A percentile compares a stretch with the other conserved stretches of the same genome.
Conservation (phyloP, 148 eudicot genomes). For the Fagopyrum esculentum region DNA sequence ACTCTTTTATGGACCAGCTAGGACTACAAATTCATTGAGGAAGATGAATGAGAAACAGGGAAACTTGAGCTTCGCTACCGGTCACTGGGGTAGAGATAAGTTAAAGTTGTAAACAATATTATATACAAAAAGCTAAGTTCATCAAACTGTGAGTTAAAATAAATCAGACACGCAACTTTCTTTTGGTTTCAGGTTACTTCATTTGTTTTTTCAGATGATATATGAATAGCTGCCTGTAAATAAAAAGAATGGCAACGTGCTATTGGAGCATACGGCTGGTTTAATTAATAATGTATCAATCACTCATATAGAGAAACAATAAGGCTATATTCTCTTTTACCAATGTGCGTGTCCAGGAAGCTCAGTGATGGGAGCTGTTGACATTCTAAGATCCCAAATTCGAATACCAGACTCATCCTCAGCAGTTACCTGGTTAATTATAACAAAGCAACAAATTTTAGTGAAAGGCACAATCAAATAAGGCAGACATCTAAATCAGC, state of each 20-base stretch:
- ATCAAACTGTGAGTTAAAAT: neutral
- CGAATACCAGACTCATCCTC: conserved; percentile 97
- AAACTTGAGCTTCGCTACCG: neutral
- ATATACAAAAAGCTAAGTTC: neutral
- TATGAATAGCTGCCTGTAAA: neutral
- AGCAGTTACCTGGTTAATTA: conserved; percentile 68
- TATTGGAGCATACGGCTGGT: neutral
- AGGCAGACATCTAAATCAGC: neutral
- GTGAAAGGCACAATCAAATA: neutral
- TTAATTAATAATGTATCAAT: neutral
- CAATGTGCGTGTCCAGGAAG: conserved; percentile 99
- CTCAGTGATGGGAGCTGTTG: conserved; percentile 63
- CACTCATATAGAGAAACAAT: neutral
- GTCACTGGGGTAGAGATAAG: neutral
- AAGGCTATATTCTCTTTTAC: conserved; percentile 24
- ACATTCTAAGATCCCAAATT: conserved; percentile 95
- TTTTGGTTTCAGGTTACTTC: neutral
- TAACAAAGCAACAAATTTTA: conserved; percentile 6
- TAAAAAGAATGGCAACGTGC: neutral
- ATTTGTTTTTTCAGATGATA: neutral
- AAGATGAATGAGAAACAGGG: neutral
- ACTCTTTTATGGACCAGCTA: neutral
- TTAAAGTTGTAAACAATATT: neutral
- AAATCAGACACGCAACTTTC: neutral
- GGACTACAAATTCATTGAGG: neutral